Evolutionary conservation across 1,284 basidiomycete genomes (phyloP).

Genomic region (Mycosarcoma mackinlayi): DNA sequence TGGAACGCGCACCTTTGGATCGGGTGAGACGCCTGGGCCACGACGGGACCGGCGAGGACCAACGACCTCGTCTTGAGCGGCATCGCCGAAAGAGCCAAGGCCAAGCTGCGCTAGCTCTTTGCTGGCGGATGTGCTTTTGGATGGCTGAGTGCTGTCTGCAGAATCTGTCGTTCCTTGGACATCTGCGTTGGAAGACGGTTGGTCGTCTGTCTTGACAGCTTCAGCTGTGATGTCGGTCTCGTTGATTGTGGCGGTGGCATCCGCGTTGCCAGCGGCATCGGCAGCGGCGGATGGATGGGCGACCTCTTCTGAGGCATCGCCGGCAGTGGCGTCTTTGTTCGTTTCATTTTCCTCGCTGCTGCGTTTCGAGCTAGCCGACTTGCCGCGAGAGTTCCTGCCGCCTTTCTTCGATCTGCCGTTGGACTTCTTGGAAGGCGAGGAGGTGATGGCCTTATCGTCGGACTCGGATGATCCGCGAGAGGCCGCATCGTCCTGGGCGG

Average conservation of each 20-base stretch:
- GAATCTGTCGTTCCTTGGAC: constrained; percentile 5
- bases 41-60: constrained; percentile 49
- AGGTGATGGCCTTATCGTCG: constrained; percentile 25
- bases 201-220: constrained; percentile 1
- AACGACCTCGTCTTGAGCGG: constrained; percentile 34
- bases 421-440: constrained; percentile 31
- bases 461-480: constrained; percentile 37
- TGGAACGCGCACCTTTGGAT: constrained; percentile 25
- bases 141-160: constrained; percentile 8
- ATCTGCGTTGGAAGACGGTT: constrained; percentile 6
- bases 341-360: constrained; percentile 37
- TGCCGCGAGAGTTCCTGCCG: constrained; percentile 29
- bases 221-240: neutral
- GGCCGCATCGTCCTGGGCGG: constrained; percentile 22
- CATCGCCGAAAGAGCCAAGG: constrained; percentile 48
- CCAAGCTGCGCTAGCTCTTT: constrained; percentile 58
- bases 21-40: constrained; percentile 43
- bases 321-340: constrained; percentile 2
- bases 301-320: constrained; percentile 2
- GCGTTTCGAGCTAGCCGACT: constrained; percentile 31
- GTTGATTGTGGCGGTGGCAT: neutral
- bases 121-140: constrained; percentile 26
- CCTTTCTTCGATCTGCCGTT: constrained; percentile 35
- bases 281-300: constrained; percentile 8
- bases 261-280: neutral